phyloP scores from a whole-genome alignment of 192 early-diverging fungal genomes.

The Phycomyces nitens region DNA sequence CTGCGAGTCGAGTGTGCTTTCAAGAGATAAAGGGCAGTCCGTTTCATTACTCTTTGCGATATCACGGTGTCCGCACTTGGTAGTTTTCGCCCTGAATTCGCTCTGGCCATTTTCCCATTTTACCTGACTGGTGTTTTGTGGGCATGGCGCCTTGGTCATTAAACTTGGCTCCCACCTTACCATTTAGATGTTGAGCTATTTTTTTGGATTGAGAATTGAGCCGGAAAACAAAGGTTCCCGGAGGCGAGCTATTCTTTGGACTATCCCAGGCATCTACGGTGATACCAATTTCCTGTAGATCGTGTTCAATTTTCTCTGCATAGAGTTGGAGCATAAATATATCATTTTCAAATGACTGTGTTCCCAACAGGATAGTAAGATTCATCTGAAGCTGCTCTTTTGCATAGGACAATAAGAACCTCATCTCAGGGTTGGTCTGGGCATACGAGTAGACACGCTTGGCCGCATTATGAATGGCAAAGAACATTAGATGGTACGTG shows the following conservation, averaged over 20 bases:
- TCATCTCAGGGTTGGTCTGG: background rate
- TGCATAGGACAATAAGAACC: background rate
- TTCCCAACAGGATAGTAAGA: constrained; percentile 13
- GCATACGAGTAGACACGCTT: constrained; percentile 21
- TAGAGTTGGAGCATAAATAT: constrained; percentile 29
- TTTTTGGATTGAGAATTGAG: background rate
- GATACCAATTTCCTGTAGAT: background rate
- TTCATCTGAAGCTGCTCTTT: constrained; percentile 29
- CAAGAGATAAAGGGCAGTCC: too few species aligned
- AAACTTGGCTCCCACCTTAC: too few species aligned
- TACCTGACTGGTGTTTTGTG: too few species aligned
- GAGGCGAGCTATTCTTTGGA: background rate
- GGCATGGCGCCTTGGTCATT: too few species aligned
- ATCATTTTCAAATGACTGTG: constrained; percentile 25
- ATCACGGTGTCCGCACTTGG: too few species aligned
- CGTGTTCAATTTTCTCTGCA: constrained; percentile 22
- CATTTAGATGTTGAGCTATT: background rate
- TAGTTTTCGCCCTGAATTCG: too few species aligned
- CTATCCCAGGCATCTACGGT: too few species aligned
- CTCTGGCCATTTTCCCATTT: too few species aligned
- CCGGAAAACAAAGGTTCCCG: background rate
- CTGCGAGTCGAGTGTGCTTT: too few species aligned
- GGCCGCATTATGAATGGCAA: constrained; percentile 32
- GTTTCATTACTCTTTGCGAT: too few species aligned
- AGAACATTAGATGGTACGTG: constrained; percentile 38